A percentile compares a stretch with the other conserved stretches of the same genome.
Evolutionary conservation across 1,139 yeast genomes (phyloP).

Genomic region (Taphrina confusa): DNA sequence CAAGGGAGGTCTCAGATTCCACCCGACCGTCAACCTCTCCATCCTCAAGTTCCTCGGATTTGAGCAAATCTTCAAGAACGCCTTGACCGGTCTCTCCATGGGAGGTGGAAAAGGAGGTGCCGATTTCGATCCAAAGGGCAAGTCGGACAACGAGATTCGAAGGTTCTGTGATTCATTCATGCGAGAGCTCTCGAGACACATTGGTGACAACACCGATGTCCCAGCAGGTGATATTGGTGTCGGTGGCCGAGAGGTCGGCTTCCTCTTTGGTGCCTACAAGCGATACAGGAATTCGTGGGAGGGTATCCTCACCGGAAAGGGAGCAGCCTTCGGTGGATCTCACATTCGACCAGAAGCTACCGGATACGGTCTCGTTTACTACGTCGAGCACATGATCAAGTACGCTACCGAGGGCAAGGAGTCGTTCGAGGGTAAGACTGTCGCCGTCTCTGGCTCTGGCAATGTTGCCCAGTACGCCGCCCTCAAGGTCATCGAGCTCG

Average conservation of each 20-base stretch:
- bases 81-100: conserved; percentile 93
- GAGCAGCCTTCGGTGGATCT: conserved; percentile 98
- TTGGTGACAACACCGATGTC: conserved; percentile 95
- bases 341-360: conserved; percentile 99
- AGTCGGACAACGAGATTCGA: conserved; percentile 89
- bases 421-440: conserved; percentile 86
- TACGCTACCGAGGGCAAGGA: conserved; percentile 87
- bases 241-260: conserved; percentile 91
- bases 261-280: conserved; percentile 96
- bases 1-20: conserved; percentile 98
- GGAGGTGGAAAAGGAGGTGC: conserved; percentile 99
- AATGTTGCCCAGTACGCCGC: conserved; percentile 99
- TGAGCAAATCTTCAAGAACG: conserved; percentile 98
- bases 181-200: conserved; percentile 93
- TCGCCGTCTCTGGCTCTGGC: conserved; percentile 96
- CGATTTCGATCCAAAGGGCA: conserved; percentile 95
- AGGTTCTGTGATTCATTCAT: conserved; percentile 94
- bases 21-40: conserved; percentile 93
- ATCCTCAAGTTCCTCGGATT: conserved; percentile 94
- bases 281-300: conserved; percentile 88
- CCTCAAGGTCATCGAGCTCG: conserved; percentile 92
- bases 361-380: conserved; percentile 96
- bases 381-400: conserved; percentile 96
- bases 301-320: conserved; percentile 98
- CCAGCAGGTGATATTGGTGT: conserved; percentile 98